These are phyloP conservation scores for Acanthamoeba culbertsoni DNA, from an alignment of 208 protist species.

Conservation along the genomic window DNA sequence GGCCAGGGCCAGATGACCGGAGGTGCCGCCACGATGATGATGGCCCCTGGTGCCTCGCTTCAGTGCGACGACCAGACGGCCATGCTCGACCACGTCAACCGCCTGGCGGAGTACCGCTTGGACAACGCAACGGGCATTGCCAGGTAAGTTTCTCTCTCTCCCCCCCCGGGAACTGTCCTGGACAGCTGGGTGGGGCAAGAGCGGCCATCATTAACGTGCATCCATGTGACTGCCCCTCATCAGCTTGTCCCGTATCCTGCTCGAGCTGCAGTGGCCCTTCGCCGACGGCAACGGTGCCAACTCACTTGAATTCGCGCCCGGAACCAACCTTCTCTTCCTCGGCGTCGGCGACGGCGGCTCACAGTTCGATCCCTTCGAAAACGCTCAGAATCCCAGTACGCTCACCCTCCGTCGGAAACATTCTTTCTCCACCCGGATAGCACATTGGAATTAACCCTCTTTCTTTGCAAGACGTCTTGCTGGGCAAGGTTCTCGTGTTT, in stretches of 20 bases:
- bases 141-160: background rate
- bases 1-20: too few species aligned
- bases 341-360: background rate
- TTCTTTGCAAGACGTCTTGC: background rate
- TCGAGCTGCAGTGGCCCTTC: constrained; percentile 3
- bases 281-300: background rate
- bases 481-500: background rate
- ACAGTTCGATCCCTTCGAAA: background rate
- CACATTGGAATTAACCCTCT: background rate
- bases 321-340: background rate
- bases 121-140: background rate
- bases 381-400: constrained; percentile 1
- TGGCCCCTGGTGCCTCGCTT: too few species aligned
- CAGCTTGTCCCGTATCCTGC: background rate
- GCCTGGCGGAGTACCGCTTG: background rate
- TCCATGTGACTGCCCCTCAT: background rate
- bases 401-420: background rate
- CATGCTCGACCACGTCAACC: background rate
- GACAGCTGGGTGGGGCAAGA: background rate
- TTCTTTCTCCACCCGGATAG: too few species aligned
- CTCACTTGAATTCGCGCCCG: background rate
- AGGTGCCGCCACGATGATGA: background rate
- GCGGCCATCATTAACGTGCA: background rate
- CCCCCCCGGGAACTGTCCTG: background rate
- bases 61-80: background rate